Percentiles rank a stretch among this genome's conserved stretches.
These are phyloP conservation scores for Straminergon stramineum DNA, from an alignment of 225 moss, liverwort and hornwort genomes.

Conservation along the genomic window DNA sequence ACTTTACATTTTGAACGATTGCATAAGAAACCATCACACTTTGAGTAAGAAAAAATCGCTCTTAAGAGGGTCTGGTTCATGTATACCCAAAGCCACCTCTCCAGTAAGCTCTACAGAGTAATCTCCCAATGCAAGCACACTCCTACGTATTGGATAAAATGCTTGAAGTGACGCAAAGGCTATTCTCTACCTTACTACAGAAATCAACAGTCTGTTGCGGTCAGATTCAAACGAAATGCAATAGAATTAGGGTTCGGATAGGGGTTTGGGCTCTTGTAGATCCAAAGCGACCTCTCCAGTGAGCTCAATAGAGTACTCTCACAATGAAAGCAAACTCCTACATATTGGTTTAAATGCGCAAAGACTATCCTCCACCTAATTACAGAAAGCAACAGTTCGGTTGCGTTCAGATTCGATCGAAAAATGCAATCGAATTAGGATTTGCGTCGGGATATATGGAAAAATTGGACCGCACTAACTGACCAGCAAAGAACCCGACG, in stretches of 20 bases:
- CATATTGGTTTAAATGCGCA: background rate
- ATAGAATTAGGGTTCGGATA: background rate
- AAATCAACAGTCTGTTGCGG: too few species aligned
- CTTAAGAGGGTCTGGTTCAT: background rate
- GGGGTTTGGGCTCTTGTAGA: background rate
- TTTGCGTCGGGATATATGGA: background rate
- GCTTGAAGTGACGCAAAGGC: background rate
- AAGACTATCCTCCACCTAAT: background rate
- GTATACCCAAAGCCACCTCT: too few species aligned
- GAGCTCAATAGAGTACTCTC: background rate
- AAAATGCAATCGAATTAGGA: background rate
- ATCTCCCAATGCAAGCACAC: background rate
- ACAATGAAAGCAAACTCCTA: background rate
- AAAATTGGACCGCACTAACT: background rate
- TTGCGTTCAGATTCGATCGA: background rate
- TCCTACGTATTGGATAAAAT: background rate
- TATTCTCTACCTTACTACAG: background rate
- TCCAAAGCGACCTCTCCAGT: background rate
- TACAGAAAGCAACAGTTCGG: background rate
- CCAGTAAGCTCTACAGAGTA: background rate
- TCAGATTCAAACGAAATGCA: background rate
- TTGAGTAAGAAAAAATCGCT: background rate
- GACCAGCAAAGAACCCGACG: constrained; percentile 61
- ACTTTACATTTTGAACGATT: background rate
- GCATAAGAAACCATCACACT: background rate